phyloP scores from a whole-genome alignment of 2,329 filamentous ascomycete genomes.

The Dactylellina parvicollis region DNA sequence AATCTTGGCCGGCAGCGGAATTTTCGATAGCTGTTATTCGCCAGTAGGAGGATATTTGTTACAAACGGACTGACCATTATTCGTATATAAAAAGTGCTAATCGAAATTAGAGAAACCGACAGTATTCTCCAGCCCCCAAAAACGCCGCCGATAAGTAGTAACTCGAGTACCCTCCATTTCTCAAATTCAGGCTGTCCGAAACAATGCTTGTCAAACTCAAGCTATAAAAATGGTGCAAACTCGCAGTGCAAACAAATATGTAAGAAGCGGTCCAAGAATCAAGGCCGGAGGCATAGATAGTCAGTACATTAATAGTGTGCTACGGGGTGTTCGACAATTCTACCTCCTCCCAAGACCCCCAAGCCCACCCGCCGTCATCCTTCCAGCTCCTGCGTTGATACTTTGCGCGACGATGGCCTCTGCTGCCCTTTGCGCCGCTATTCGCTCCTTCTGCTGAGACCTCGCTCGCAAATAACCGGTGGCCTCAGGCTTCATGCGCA shows the following conservation, averaged over 20 bases:
- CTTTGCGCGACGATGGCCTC: slow-evolving; percentile 96
- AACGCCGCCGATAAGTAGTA: slow-evolving; percentile 58
- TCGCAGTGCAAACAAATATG: slow-evolving; percentile 54
- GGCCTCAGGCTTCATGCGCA: slow-evolving; percentile 94
- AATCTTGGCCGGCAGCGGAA: no score
- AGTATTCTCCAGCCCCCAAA: slow-evolving; percentile 49
- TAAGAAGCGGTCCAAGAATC: slow-evolving; percentile 20
- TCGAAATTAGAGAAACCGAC: slow-evolving; percentile 12
- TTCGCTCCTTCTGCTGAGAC: slow-evolving; percentile 90
- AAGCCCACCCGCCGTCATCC: slow-evolving; percentile 58
- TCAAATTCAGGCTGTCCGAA: slow-evolving; percentile 58
- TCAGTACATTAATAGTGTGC: not conserved
- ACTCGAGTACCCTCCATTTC: slow-evolving; percentile 58
- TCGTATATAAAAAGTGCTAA: slow-evolving; percentile 27
- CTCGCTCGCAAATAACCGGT: slow-evolving; percentile 86
- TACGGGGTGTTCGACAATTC: not conserved
- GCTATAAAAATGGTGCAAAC: slow-evolving; percentile 8
- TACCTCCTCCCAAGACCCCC: slow-evolving; percentile 55
- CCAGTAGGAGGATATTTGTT: not conserved
- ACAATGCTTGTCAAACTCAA: slow-evolving; percentile 2
- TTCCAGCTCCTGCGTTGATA: slow-evolving; percentile 70
- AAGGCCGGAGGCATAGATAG: not conserved
- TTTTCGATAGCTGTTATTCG: not conserved
- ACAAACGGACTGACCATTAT: not conserved
- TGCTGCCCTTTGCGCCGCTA: slow-evolving; percentile 87